Evolutionary conservation across 2,329 filamentous ascomycete species (phyloP).

Genomic region (Epichloe gansuensis): DNA sequence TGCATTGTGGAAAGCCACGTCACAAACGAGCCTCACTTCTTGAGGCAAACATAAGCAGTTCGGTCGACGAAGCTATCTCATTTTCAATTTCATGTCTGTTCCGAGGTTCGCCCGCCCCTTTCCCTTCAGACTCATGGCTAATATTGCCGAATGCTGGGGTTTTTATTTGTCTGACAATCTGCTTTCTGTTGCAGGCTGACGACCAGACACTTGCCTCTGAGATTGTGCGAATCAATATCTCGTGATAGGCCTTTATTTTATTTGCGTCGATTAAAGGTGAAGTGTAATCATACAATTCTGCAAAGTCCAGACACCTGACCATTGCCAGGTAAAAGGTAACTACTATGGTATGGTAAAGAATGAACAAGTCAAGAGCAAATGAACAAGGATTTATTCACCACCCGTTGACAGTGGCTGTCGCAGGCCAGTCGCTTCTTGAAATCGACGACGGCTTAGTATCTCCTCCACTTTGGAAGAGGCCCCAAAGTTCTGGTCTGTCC

Average conservation of each 20-base stretch:
- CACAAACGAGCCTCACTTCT: neutral
- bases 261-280: too few relatives aligned
- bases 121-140: too few relatives aligned
- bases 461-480: constrained; percentile 46
- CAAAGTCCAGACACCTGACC: neutral
- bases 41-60: neutral
- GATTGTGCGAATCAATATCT: too few relatives aligned
- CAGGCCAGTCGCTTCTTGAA: constrained; percentile 25
- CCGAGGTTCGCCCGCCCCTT: too few relatives aligned
- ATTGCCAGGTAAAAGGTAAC: neutral
- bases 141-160: too few relatives aligned
- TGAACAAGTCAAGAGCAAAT: neutral
- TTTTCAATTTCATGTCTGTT: too few relatives aligned
- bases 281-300: neutral
- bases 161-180: too few relatives aligned
- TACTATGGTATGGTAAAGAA: neutral
- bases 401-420: constrained; percentile 8
- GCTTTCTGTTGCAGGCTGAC: too few relatives aligned
- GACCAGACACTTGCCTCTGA: too few relatives aligned
- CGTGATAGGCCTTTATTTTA: too few relatives aligned
- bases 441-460: constrained; percentile 40
- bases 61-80: neutral
- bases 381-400: neutral
- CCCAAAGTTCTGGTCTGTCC: constrained; percentile 37
- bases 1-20: too few relatives aligned